Base-by-base conservation (phyloP, 2,329 filamentous ascomycete genomes). In the Nemania abortiva region DNA sequence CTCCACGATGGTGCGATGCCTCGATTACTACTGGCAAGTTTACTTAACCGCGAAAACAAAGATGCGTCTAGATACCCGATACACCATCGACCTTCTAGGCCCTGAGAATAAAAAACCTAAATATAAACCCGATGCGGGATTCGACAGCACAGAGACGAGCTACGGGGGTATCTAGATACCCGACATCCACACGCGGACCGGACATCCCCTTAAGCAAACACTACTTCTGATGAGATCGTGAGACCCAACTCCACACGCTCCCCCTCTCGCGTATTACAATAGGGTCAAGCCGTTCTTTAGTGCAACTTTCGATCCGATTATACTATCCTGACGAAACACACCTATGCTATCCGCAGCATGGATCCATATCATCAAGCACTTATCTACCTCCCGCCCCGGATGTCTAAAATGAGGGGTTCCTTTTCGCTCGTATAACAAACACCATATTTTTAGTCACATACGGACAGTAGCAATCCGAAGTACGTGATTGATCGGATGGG, bases 181-280 rank as follows among this genome's bases (percentile, higher is more conserved):
- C 55, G 87, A 91, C 67, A 86, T 83, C 0, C 90, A 89, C 73
- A 81, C 83, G 0, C 80, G 83, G 0, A 90, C 88, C 0, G 87
- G 88, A 1, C 88, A 90, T 74, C 74, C 86, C 6, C 80, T 91
- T 18, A 85, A 90, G 73, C 88, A 6, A 90, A 74, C 91, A 90
- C 76, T 91, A 87, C 87, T 91, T 91, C 72, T 78, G 91, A 2
- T 81, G 86, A 11, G 88, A 47, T 6, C 6, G 18, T n/a, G 42
- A 47, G 6, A n/a, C 3, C n/a, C 15, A 89, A 0, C 76, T 90
- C 42, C 89, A 91, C 73, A 86, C 84, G 0, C 91, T 90, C 87
- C 84, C 66, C 84, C 88, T n/a, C 77, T 89, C 10, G 82, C 13
- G 20, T 15, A 20, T n/a, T 52, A 52, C 47, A 24, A 52, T 52